A percentile compares a stretch with the other conserved stretches of the same genome.
These are phyloP conservation scores for Periconia sp. DNA, from an alignment of 2,329 filamentous ascomycete genomes.

Conservation along the genomic window DNA sequence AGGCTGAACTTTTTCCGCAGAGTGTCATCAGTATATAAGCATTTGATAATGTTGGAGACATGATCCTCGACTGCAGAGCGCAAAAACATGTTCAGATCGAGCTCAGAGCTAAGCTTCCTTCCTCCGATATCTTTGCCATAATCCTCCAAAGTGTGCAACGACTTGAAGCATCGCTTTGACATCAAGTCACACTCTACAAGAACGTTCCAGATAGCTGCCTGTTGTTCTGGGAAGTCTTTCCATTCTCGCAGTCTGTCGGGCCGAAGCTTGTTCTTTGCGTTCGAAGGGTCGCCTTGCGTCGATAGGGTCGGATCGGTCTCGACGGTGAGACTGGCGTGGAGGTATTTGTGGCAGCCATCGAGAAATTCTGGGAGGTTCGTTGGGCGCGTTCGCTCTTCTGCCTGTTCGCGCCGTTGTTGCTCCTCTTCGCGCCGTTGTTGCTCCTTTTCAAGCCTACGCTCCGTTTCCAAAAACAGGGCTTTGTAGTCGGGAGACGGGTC, in stretches of 20 bases:
- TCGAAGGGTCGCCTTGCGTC: slow-evolving; percentile 22
- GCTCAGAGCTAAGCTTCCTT: slow-evolving; percentile 21
- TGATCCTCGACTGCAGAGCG: slow-evolving; percentile 20
- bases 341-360: slow-evolving; percentile 15
- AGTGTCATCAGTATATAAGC: slow-evolving; percentile 11
- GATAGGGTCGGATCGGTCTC: slow-evolving; percentile 18
- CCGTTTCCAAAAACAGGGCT: slow-evolving; percentile 11
- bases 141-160: slow-evolving; percentile 20
- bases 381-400: slow-evolving; percentile 13
- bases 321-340: slow-evolving; percentile 14
- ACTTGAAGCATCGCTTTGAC: slow-evolving; percentile 21
- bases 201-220: slow-evolving; percentile 19
- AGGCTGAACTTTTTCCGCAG: slow-evolving; percentile 20
- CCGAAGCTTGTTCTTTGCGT: slow-evolving; percentile 26
- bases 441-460: slow-evolving; percentile 15
- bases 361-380: slow-evolving; percentile 17
- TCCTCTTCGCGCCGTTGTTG: too few relatives aligned
- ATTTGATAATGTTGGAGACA: slow-evolving; percentile 18
- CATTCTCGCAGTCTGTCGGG: slow-evolving; percentile 15
- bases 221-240: slow-evolving; percentile 20
- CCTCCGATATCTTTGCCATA: slow-evolving; percentile 13
- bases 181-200: slow-evolving; percentile 20
- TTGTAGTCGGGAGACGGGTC: slow-evolving; percentile 14
- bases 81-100: slow-evolving; percentile 23
- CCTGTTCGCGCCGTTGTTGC: too few relatives aligned